Evolutionary conservation across 805 yeast species (phyloP).

Genomic region (Candida dendrica): DNA sequence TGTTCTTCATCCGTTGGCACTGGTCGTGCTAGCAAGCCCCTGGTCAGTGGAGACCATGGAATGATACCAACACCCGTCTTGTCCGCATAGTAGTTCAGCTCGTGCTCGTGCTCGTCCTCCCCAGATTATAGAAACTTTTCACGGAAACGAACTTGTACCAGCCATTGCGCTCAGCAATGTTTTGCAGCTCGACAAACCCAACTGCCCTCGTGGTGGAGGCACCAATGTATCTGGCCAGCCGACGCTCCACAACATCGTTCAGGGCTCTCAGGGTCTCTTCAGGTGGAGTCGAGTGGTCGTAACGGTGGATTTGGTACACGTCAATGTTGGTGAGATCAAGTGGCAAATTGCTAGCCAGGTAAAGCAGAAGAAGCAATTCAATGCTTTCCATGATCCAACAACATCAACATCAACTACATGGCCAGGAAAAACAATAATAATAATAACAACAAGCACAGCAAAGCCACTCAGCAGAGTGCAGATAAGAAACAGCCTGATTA

Average conservation of each 20-base stretch:
- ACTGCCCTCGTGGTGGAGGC: constrained; percentile 55
- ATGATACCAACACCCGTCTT: constrained; percentile 47
- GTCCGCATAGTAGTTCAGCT: constrained; percentile 48
- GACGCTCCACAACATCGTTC: constrained; percentile 41
- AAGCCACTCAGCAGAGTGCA: too few species aligned
- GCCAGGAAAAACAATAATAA: too few species aligned
- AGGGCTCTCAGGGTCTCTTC: constrained; percentile 49
- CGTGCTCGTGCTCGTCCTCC: constrained; percentile 59
- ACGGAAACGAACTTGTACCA: constrained; percentile 55
- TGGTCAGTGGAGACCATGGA: constrained; percentile 57
- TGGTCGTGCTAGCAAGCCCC: constrained; percentile 51
- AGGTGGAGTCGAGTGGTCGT: constrained; percentile 39
- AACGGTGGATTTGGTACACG: constrained; percentile 50
- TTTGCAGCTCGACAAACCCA: constrained; percentile 49
- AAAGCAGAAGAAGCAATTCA: too few species aligned
- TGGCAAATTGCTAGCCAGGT: too few species aligned
- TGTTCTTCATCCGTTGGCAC: constrained; percentile 4
- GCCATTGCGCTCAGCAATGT: constrained; percentile 45
- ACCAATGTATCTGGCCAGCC: constrained; percentile 49
- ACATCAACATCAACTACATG: too few species aligned
- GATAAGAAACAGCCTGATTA: too few species aligned
- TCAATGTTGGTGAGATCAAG: constrained; percentile 47
- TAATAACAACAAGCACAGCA: too few species aligned
- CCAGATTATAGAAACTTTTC: constrained; percentile 51
- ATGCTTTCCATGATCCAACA: too few species aligned